Conservation (phyloP, 2,329 filamentous ascomycete genomes). For the Penicillium sp. region DNA sequence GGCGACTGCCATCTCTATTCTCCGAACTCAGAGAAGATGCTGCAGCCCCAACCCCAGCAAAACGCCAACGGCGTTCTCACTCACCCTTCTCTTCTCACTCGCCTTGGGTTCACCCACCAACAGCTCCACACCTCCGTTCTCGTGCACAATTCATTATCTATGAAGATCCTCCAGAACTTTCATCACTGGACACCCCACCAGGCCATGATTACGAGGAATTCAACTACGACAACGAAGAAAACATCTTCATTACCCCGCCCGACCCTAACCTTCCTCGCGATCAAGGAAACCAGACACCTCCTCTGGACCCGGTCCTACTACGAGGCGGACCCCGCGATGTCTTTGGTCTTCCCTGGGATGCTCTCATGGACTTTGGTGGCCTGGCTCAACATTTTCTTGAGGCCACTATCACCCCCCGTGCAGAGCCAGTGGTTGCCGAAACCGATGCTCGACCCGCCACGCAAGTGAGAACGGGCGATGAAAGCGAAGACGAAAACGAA, state of each 20-base stretch:
- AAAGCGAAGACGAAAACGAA: no score
- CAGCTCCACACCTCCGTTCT: no score
- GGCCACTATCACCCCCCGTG: background rate
- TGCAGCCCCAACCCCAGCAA: no score
- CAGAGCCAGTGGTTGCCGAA: background rate
- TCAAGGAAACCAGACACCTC: background rate
- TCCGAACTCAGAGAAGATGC: no score
- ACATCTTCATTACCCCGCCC: background rate
- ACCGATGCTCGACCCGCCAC: background rate
- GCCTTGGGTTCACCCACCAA: no score
- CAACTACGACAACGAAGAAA: constrained; percentile 10
- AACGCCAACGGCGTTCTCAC: no score
- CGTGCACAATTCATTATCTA: constrained; percentile 3
- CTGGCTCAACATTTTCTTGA: background rate
- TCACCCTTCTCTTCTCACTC: no score
- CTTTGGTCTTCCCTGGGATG: background rate
- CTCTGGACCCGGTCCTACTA: background rate
- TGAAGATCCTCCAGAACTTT: constrained; percentile 3
- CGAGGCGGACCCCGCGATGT: background rate
- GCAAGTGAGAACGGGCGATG: background rate
- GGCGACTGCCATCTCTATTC: no score
- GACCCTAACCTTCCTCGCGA: background rate
- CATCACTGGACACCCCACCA: background rate
- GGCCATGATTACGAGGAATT: background rate
- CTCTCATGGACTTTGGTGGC: background rate